Base-by-base conservation (phyloP, 352 stramenopile genomes). In the Bremia lactucae region DNA sequence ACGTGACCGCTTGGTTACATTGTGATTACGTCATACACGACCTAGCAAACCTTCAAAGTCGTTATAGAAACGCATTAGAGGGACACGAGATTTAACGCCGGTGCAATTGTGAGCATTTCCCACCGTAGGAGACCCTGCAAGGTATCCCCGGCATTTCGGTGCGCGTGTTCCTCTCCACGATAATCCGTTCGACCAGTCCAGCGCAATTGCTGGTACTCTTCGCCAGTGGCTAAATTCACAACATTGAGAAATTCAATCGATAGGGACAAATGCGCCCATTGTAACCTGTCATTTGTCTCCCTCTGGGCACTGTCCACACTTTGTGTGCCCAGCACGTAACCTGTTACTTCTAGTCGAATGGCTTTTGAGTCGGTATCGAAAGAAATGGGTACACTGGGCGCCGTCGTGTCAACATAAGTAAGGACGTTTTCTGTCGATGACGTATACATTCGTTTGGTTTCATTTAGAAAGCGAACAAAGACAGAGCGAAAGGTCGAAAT, bases 171-270 rank as follows among this genome's bases (percentile, higher is more conserved):
- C 28, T 64, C 49, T 38, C 49, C 58, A 15, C 60, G 62, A 59
- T 73, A 77, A 46, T 77, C 54, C 1, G 65, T 77, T 21, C 52
- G 62, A 35, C 65, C 65, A 2, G 60, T 72, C 62, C 62, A 77
- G 23, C 62, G 62, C 11, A 73, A 34, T 36, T 69, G 55, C 28
- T 66, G 64, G n/a, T 56, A 62, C 38, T 55, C 52, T 26, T 56
- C 26, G 7, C 61, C 51, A 28, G 47, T 70, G 10, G 14, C 46
- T 6, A 51, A 35, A 49, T 77, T 64, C 18, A 41, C 23, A 8
- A 69, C 46, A 31, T 59, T 53, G 13, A 72, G 29, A 46, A 72
- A 70, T 46, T 76, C 65, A 25, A 70, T 72, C 15, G 50, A 62
- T 16, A 76, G 35, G 16, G 62, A 65, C 37, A 71, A 41, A 29